phyloP scores from a whole-genome alignment of 164 flowering plant species.

The Sextonia rubra region DNA sequence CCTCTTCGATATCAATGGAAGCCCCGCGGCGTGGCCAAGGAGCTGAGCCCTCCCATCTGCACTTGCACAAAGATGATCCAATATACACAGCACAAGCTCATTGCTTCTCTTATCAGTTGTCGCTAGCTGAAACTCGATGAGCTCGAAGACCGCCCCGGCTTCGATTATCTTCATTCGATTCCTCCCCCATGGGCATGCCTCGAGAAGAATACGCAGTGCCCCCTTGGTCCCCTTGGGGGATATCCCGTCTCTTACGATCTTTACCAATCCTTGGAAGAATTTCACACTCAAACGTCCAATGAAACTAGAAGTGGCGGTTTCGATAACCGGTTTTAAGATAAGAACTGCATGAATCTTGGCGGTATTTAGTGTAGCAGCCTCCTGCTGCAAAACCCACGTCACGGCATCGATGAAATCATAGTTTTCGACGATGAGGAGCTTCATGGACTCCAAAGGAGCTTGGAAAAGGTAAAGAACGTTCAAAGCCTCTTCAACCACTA shows the following conservation, averaged over 20 bases:
- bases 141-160: conserved; percentile 45
- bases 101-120: conserved; percentile 32
- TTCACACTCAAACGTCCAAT: conserved; percentile 34
- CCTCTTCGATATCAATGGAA: conserved; percentile 44
- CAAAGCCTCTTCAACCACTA: conserved; percentile 42
- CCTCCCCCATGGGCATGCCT: conserved; percentile 37
- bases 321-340: conserved; percentile 29
- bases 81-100: conserved; percentile 34
- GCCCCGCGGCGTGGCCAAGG: conserved; percentile 36
- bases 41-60: conserved; percentile 57
- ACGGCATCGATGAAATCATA: conserved; percentile 33
- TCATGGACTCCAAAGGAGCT: conserved; percentile 12
- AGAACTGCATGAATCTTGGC: conserved; percentile 31
- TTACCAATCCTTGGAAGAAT: conserved; percentile 35
- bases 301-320: conserved; percentile 15
- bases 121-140: conserved; percentile 50
- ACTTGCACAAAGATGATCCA: conserved; percentile 41
- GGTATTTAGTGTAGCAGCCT: neutral
- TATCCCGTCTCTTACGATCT: conserved; percentile 19
- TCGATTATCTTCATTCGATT: conserved; percentile 46
- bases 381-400: conserved; percentile 28
- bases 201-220: conserved; percentile 35
- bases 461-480: conserved; percentile 25
- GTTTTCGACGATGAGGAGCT: conserved; percentile 5
- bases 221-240: conserved; percentile 31